Conservation (phyloP, 2,329 filamentous ascomycete species). For the Epichloe typhina region DNA sequence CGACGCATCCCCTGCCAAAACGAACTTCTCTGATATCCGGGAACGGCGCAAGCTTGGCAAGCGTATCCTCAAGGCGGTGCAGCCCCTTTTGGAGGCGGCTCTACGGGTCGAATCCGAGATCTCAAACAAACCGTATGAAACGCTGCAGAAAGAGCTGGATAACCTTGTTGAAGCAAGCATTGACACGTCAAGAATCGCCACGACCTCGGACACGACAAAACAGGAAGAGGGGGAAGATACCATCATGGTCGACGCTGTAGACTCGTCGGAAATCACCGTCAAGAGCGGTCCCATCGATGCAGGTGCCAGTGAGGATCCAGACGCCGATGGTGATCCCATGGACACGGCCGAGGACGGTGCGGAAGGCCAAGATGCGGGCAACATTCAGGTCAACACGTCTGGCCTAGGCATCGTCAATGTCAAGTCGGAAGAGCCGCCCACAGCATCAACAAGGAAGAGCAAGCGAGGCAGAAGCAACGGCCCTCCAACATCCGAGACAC, state of each 20-base stretch:
- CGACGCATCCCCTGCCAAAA: slow-evolving; percentile 37
- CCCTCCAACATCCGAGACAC: slow-evolving; percentile 25
- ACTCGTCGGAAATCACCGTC: slow-evolving; percentile 34
- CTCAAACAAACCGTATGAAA: slow-evolving; percentile 54
- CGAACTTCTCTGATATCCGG: slow-evolving; percentile 53
- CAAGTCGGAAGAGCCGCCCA: slow-evolving; percentile 5
- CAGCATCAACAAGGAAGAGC: slow-evolving; percentile 11
- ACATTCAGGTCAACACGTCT: slow-evolving; percentile 34
- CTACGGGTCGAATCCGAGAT: slow-evolving; percentile 73
- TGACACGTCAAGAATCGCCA: slow-evolving; percentile 34
- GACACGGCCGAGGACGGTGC: slow-evolving; percentile 23
- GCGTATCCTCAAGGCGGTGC: slow-evolving; percentile 72
- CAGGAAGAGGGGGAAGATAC: slow-evolving; percentile 29
- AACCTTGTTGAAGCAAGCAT: slow-evolving; percentile 56
- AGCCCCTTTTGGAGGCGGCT: slow-evolving; percentile 64
- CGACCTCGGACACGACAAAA: slow-evolving; percentile 22
- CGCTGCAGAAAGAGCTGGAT: slow-evolving; percentile 61
- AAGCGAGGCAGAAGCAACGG: slow-evolving; percentile 13
- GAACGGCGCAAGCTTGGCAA: slow-evolving; percentile 79
- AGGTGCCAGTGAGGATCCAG: slow-evolving; percentile 13
- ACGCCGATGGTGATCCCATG: slow-evolving; percentile 20
- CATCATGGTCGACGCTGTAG: slow-evolving; percentile 37
- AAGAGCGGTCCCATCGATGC: slow-evolving; percentile 16
- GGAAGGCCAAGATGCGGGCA: slow-evolving; percentile 24
- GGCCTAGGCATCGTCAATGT: slow-evolving; percentile 17